These are phyloP conservation scores for Carallia brachiata DNA, from an alignment of 345 rosid genomes.

Conservation along the genomic window DNA sequence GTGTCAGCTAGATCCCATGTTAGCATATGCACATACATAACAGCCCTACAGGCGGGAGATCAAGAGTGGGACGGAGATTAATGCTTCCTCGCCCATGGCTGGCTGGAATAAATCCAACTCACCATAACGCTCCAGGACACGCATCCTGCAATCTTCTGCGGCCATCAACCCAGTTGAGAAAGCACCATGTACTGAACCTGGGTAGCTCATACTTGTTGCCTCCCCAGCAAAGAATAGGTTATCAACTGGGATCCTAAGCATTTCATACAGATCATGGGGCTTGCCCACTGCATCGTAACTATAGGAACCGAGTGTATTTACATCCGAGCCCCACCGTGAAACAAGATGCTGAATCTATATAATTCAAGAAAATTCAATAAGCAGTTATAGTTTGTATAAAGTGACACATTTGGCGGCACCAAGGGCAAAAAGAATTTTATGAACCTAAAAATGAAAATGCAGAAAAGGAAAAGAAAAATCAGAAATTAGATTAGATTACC, in stretches of 20 bases:
- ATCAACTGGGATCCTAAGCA: slow-evolving; percentile 80
- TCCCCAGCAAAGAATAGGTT: slow-evolving; percentile 97
- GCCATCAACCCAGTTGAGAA: slow-evolving; percentile 86
- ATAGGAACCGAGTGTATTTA: slow-evolving; percentile 77
- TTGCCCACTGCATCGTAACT: slow-evolving; percentile 81
- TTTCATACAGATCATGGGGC: slow-evolving; percentile 83
- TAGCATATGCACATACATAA: slow-evolving; percentile 1
- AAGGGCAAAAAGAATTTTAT: background rate
- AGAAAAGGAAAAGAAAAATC: background rate
- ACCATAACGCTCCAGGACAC: slow-evolving; percentile 82
- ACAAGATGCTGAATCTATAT: slow-evolving; percentile 76
- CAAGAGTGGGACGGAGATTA: slow-evolving; percentile 65
- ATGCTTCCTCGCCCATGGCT: slow-evolving; percentile 68
- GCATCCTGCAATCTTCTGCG: slow-evolving; percentile 91
- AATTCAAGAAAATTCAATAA: background rate
- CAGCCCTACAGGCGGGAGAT: slow-evolving; percentile 65
- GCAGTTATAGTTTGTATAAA: background rate
- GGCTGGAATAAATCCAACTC: slow-evolving; percentile 77
- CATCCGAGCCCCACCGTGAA: slow-evolving; percentile 76
- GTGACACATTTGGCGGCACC: no score
- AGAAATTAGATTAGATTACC: slow-evolving; percentile 26
- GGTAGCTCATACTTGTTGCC: slow-evolving; percentile 73
- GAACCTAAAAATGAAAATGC: background rate
- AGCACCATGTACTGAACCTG: slow-evolving; percentile 93
- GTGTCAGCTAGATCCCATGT: slow-evolving; percentile 23